A percentile compares a stretch with the other conserved stretches of the same genome.
Conservation (phyloP, 805 yeast genomes). For the Myxozyma kluyveri region DNA sequence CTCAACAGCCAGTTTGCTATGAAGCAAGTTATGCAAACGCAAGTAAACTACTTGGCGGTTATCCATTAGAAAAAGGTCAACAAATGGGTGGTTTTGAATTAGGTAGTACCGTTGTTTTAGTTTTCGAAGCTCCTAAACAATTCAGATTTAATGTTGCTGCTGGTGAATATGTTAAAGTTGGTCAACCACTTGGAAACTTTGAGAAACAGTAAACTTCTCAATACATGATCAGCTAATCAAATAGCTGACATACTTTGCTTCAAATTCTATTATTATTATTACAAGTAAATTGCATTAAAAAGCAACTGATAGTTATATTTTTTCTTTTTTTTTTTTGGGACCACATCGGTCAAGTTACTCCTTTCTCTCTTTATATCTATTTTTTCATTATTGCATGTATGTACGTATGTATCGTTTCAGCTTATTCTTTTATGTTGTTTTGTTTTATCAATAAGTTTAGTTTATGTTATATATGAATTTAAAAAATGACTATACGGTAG, state of each 20-base stretch:
- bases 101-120: conserved; percentile 95
- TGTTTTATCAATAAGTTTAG: no score
- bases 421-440: no score
- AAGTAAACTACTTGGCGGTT: conserved; percentile 72
- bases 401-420: no score
- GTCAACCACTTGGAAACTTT: conserved; percentile 53
- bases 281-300: no score
- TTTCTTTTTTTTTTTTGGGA: not conserved
- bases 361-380: no score
- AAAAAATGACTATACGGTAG: no score
- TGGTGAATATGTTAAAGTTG: conserved; percentile 82
- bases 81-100: conserved; percentile 97
- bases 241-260: not conserved
- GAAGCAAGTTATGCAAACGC: conserved; percentile 91
- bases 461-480: no score
- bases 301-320: not conserved
- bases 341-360: no score
- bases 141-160: conserved; percentile 67
- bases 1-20: conserved; percentile 54
- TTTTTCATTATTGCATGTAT: no score
- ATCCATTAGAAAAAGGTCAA: conserved; percentile 84
- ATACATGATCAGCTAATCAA: no score
- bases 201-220: no score
- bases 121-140: conserved; percentile 88
- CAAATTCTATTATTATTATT: not conserved